phyloP scores from a whole-genome alignment of 495 filamentous ascomycete species.

The Hypoxylon lenormandii region DNA sequence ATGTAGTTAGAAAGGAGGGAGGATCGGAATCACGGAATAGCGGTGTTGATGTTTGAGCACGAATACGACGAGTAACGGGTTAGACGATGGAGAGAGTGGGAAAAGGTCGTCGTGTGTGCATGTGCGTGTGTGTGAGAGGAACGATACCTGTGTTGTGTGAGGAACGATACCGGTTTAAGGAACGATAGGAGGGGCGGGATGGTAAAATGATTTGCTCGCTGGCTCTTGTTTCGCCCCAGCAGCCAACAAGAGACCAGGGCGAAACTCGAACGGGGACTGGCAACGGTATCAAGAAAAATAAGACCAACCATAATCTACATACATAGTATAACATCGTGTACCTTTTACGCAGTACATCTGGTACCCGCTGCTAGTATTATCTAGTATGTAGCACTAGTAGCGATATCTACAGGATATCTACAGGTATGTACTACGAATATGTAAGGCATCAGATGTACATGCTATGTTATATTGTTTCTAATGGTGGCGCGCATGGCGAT shows the following conservation, averaged over 20 bases:
- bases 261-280: slow-evolving; percentile 16
- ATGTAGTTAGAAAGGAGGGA: not conserved
- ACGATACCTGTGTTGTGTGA: too few species aligned
- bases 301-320: too few species aligned
- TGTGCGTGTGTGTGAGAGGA: too few species aligned
- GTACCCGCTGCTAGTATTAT: not conserved
- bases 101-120: too few species aligned
- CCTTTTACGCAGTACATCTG: not conserved
- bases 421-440: not conserved
- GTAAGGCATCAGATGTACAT: slow-evolving; percentile 3
- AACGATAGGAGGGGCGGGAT: slow-evolving; percentile 33
- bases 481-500: slow-evolving; percentile 23
- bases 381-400: not conserved
- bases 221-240: slow-evolving; percentile 21
- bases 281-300: slow-evolving; percentile 18
- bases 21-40: slow-evolving; percentile 3
- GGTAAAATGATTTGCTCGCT: slow-evolving; percentile 32
- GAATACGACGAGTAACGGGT: slow-evolving; percentile 9
- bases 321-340: slow-evolving; percentile 6
- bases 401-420: not conserved
- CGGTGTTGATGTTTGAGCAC: slow-evolving; percentile 19
- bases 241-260: slow-evolving; percentile 9
- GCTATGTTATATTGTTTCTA: too few species aligned
- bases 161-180: too few species aligned
- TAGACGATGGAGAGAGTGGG: not conserved